Evolutionary conservation across 1,284 basidiomycete species (phyloP).

Genomic region (Melampsora americana): DNA sequence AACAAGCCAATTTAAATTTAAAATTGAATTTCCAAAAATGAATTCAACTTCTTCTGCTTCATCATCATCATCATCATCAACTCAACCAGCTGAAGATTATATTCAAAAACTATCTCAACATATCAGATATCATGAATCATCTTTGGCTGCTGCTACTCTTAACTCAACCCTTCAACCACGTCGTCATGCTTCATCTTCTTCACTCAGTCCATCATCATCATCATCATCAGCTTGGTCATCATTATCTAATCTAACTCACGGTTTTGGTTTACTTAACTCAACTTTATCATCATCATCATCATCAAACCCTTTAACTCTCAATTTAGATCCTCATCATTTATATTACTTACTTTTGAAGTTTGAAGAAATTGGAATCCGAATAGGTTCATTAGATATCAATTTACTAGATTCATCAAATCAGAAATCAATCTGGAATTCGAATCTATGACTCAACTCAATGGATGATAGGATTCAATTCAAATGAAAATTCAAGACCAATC

Average conservation of each 20-base stretch:
- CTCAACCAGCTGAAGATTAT: background rate
- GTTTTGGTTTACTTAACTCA: background rate
- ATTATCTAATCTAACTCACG: background rate
- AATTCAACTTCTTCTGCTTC: no score
- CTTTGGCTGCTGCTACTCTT: background rate
- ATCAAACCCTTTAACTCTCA: background rate
- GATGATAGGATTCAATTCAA: conserved; percentile 59
- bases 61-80: background rate
- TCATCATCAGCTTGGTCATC: background rate
- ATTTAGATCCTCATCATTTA: conserved; percentile 72
- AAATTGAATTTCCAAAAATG: no score
- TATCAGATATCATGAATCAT: background rate
- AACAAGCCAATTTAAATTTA: no score
- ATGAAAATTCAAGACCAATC: conserved; percentile 55
- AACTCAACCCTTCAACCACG: background rate
- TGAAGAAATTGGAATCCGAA: conserved; percentile 69
- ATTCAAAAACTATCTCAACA: background rate
- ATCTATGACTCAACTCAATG: conserved; percentile 17
- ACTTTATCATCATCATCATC: no score
- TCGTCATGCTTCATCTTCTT: background rate
- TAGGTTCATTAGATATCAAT: conserved; percentile 76
- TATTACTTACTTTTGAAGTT: conserved; percentile 83
- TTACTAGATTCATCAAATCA: no score
- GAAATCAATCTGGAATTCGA: conserved; percentile 44
- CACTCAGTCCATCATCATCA: background rate